Percentiles rank a stretch among this genome's conserved stretches.
Evolutionary conservation across 192 early-diverging fungal genomes (phyloP).

Genomic region (Rhizoclosmatium sp.): DNA sequence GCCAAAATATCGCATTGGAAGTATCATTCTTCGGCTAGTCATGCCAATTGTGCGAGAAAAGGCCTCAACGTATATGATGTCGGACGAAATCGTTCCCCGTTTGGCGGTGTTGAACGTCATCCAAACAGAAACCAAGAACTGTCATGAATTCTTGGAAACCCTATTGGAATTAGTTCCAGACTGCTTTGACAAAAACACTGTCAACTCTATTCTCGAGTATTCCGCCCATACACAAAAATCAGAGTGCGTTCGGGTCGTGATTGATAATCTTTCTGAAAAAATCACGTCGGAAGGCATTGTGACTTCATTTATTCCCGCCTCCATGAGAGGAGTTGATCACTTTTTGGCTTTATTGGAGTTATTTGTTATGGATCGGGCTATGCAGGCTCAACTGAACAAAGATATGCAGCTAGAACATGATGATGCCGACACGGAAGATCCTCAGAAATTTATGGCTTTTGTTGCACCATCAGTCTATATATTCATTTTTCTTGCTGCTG

Average conservation of each 20-base stretch:
- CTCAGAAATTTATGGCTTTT: slow-evolving; percentile 30
- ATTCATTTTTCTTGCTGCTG: slow-evolving; percentile 45
- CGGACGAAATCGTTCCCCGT: slow-evolving; percentile 43
- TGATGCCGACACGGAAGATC: slow-evolving; percentile 7
- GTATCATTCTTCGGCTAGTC: slow-evolving; percentile 34
- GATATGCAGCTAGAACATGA: neutral
- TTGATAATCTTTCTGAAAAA: slow-evolving; percentile 33
- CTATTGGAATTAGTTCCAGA: slow-evolving; percentile 10
- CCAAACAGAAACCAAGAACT: slow-evolving; percentile 36
- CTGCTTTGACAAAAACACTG: slow-evolving; percentile 31
- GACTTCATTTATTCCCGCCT: slow-evolving; percentile 40
- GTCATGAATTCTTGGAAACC: slow-evolving; percentile 32
- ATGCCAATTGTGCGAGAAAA: slow-evolving; percentile 20
- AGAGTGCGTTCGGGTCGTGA: slow-evolving; percentile 40
- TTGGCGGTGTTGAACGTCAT: slow-evolving; percentile 46
- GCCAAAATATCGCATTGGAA: slow-evolving; percentile 38
- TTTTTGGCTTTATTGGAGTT: slow-evolving; percentile 47
- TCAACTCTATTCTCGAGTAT: slow-evolving; percentile 50
- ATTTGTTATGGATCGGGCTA: slow-evolving; percentile 41
- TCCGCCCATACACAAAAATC: slow-evolving; percentile 43
- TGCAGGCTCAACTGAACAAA: slow-evolving; percentile 17
- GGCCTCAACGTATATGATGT: slow-evolving; percentile 20
- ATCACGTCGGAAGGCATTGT: slow-evolving; percentile 43
- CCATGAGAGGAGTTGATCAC: slow-evolving; percentile 43
- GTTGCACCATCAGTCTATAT: slow-evolving; percentile 40